A percentile compares a stretch with the other conserved stretches of the same genome.
Conservation (phyloP, 179 eudicot species). For the Actinidia chinensis region DNA sequence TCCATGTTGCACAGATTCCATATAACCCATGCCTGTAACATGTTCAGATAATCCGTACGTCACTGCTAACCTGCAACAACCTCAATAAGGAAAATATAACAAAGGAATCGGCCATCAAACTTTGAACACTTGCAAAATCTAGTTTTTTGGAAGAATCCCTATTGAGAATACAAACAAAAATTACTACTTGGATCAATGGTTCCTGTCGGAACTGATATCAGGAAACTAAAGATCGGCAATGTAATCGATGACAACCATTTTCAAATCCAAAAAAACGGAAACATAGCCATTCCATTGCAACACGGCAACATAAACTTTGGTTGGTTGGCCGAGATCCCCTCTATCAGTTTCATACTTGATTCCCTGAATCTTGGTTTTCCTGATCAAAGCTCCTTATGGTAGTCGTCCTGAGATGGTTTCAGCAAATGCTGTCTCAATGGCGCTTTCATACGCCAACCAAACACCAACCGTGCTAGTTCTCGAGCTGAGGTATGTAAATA, state of each 20-base stretch:
- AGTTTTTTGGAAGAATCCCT: no score
- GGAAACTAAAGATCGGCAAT: conserved; percentile 62
- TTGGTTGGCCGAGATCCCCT: conserved; percentile 71
- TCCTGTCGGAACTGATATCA: conserved; percentile 63
- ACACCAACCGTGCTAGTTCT: no score
- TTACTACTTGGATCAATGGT: conserved; percentile 68
- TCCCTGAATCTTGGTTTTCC: conserved; percentile 59
- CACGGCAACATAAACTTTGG: conserved; percentile 61
- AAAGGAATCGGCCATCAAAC: neutral
- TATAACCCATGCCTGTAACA: conserved; percentile 42
- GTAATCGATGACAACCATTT: conserved; percentile 57
- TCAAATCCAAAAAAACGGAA: conserved; percentile 73
- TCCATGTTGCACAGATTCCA: conserved; percentile 49
- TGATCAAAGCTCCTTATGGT: conserved; percentile 86
- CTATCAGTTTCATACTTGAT: conserved; percentile 49
- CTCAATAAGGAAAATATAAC: conserved; percentile 24
- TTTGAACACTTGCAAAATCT: neutral
- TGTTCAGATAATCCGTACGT: conserved; percentile 54
- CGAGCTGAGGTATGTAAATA: no score
- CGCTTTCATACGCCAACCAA: no score
- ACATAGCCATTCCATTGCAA: conserved; percentile 75
- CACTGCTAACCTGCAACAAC: conserved; percentile 54
- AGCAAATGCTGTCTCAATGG: no score
- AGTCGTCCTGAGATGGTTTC: no score
- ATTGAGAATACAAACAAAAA: no score